Evolutionary conservation across 495 filamentous ascomycete genomes (phyloP).

Genomic region (Penicillium coprophilum): DNA sequence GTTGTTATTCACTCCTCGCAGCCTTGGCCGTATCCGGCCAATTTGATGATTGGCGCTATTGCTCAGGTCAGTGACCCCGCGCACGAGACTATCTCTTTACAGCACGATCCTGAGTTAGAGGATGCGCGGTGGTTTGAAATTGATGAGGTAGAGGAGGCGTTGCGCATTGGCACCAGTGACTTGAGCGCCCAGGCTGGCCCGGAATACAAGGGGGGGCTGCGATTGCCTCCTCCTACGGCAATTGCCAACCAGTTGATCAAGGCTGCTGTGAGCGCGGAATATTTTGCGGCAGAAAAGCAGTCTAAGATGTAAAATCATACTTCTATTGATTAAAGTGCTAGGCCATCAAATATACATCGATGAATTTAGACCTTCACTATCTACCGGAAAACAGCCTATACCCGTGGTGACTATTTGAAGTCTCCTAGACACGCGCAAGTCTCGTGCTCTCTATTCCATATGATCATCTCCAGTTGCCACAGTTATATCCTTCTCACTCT

Average conservation of each 20-base stretch:
- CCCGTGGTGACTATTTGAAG: too few species aligned
- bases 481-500: background rate
- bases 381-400: too few species aligned
- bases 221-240: constrained; percentile 71
- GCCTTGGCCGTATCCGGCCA: constrained; percentile 87
- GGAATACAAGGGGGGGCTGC: constrained; percentile 69
- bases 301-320: constrained; percentile 35
- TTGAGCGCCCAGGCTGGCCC: constrained; percentile 62
- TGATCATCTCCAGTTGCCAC: too few species aligned
- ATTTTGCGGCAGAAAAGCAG: constrained; percentile 38
- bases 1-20: constrained; percentile 93
- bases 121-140: constrained; percentile 83
- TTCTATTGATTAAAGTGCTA: background rate
- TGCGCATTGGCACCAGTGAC: constrained; percentile 59
- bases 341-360: background rate
- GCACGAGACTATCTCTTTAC: constrained; percentile 77
- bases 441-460: too few species aligned
- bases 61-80: constrained; percentile 74
- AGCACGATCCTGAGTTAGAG: constrained; percentile 88
- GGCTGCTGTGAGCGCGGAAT: constrained; percentile 51
- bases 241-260: constrained; percentile 74
- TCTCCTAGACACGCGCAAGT: too few species aligned
- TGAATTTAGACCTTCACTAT: background rate
- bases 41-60: constrained; percentile 91
- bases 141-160: constrained; percentile 57